Evolutionary conservation across 345 rosid genomes (phyloP).

Genomic region (Anastatica hierochuntica): DNA sequence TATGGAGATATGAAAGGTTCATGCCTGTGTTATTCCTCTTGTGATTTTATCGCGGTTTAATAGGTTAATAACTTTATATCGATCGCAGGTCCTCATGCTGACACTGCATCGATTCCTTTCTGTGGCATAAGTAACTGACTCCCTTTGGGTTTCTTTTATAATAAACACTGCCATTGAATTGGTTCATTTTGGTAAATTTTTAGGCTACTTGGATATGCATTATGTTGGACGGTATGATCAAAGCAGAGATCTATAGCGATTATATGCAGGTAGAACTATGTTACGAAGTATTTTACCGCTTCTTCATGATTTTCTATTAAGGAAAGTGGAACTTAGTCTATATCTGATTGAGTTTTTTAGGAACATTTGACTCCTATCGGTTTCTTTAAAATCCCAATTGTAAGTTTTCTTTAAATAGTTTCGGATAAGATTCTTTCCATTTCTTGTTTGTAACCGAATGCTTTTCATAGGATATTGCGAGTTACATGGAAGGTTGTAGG

Average conservation of each 20-base stretch:
- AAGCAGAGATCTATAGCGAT: constrained; percentile 52
- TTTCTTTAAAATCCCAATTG: constrained; percentile 71
- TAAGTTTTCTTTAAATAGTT: constrained; percentile 25
- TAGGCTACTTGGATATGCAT: constrained; percentile 50
- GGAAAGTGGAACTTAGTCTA: background rate
- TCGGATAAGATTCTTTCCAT: background rate
- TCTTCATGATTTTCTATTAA: background rate
- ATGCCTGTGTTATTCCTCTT: no score
- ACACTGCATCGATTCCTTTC: constrained; percentile 72
- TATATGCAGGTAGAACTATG: constrained; percentile 56
- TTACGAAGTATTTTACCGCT: background rate
- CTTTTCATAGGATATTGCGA: constrained; percentile 24
- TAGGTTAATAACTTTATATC: constrained; percentile 81
- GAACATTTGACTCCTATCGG: constrained; percentile 86
- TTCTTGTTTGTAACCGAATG: constrained; percentile 13
- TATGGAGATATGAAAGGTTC: no score
- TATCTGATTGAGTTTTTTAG: constrained; percentile 39
- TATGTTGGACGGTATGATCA: constrained; percentile 53
- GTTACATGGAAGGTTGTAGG: constrained; percentile 47
- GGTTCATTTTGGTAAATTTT: background rate
- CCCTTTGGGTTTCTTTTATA: background rate
- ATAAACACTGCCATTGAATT: background rate
- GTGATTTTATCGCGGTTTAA: background rate
- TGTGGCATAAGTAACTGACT: constrained; percentile 52
- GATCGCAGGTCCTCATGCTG: constrained; percentile 78